A percentile compares a stretch with the other conserved stretches of the same genome.
Conservation (phyloP, 129 eudicot genomes). For the Flaveria bidentis region DNA sequence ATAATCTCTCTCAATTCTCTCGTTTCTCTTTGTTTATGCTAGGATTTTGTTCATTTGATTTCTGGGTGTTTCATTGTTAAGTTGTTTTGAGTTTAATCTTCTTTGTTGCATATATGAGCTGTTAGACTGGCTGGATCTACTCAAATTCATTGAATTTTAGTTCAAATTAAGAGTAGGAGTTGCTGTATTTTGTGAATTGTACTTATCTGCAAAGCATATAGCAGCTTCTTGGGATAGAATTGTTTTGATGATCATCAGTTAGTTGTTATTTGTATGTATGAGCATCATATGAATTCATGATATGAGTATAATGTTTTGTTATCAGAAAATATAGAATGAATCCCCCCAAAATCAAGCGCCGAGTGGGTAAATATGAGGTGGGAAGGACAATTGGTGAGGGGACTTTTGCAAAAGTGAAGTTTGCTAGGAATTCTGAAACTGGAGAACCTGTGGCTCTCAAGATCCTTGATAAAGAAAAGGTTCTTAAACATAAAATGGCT, state of each 20-base stretch:
- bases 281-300: constrained; percentile 12
- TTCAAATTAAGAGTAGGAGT: not conserved
- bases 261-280: not conserved
- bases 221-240: not conserved
- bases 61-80: not conserved
- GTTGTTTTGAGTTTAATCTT: not conserved
- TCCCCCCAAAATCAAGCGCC: constrained; percentile 71
- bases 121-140: constrained; percentile 14
- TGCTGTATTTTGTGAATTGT: not conserved
- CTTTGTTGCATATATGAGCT: too few species aligned
- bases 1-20: not conserved
- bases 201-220: not conserved
- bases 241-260: not conserved
- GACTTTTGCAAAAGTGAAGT: constrained; percentile 93
- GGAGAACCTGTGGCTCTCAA: constrained; percentile 87
- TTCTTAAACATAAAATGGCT: constrained; percentile 93
- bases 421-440: constrained; percentile 83
- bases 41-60: not conserved
- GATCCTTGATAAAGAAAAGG: constrained; percentile 93
- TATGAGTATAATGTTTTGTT: not conserved
- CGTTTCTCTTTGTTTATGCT: not conserved
- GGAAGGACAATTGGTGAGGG: constrained; percentile 99
- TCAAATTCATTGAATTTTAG: constrained; percentile 1
- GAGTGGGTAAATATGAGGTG: constrained; percentile 90
- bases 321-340: constrained; percentile 47